Conservation (phyloP, 805 yeast species). For the Yarrowia keelungensis region DNA sequence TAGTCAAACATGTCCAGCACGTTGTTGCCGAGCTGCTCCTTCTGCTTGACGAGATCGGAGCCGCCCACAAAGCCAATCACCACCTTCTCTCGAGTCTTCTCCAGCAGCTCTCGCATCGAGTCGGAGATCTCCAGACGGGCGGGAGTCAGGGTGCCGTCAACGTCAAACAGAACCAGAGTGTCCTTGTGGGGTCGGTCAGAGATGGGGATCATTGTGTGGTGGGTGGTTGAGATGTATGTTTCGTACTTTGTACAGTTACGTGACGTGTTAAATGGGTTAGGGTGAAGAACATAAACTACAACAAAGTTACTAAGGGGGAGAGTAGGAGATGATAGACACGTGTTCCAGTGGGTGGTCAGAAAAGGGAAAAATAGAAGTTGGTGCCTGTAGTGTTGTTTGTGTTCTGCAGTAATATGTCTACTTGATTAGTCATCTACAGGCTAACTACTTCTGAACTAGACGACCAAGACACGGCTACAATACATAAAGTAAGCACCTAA, state of each 20-base stretch:
- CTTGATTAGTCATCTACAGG: no score
- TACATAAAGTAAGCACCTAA: no score
- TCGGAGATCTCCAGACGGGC: slow-evolving; percentile 74
- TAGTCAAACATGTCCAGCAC: slow-evolving; percentile 85
- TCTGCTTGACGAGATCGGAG: slow-evolving; percentile 90
- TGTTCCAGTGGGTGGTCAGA: no score
- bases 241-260: not conserved
- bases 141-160: slow-evolving; percentile 98
- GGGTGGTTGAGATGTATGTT: no score
- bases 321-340: no score
- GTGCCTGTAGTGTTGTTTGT: no score
- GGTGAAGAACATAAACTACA: not conserved
- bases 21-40: slow-evolving; percentile 89
- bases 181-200: slow-evolving; percentile 74
- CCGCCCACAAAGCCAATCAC: slow-evolving; percentile 99
- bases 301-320: no score
- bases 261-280: slow-evolving; percentile 3
- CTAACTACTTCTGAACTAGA: no score
- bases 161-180: slow-evolving; percentile 91
- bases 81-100: slow-evolving; percentile 83
- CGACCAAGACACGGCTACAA: no score
- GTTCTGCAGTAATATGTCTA: no score
- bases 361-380: no score
- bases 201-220: slow-evolving; percentile 57
- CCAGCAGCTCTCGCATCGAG: slow-evolving; percentile 76